Evolutionary conservation across 2,329 filamentous ascomycete species (phyloP).

Genomic region (Colletotrichum melonis): DNA sequence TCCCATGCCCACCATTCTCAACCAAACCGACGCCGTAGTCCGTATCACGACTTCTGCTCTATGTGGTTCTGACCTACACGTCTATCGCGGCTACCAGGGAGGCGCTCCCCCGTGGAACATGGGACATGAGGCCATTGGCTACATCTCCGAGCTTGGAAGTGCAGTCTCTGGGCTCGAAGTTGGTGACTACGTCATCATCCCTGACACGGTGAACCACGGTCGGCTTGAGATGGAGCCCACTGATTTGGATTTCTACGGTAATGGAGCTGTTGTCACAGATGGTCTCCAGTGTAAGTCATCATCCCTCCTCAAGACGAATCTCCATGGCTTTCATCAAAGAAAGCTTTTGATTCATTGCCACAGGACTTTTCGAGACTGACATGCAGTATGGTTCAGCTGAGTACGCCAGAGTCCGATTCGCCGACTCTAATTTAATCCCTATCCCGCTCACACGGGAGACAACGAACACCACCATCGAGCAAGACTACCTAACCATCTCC

Average conservation of each 20-base stretch:
- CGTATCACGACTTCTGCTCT: slow-evolving; percentile 46
- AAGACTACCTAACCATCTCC: slow-evolving; percentile 64
- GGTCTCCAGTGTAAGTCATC: slow-evolving; percentile 16
- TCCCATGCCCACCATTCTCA: slow-evolving; percentile 33
- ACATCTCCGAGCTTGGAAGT: slow-evolving; percentile 47
- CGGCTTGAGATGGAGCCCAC: background rate
- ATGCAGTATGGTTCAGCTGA: slow-evolving; percentile 43
- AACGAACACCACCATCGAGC: slow-evolving; percentile 66
- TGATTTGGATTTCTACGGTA: background rate
- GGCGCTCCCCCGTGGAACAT: slow-evolving; percentile 31
- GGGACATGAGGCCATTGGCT: slow-evolving; percentile 56
- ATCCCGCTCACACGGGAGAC: slow-evolving; percentile 52
- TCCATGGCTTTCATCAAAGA: background rate
- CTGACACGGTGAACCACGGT: slow-evolving; percentile 33
- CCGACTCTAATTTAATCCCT: slow-evolving; percentile 73
- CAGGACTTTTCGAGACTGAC: no score
- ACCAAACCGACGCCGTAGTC: slow-evolving; percentile 46
- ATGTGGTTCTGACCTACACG: slow-evolving; percentile 48
- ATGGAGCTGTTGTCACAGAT: background rate
- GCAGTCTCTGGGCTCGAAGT: slow-evolving; percentile 45
- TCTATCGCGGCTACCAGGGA: slow-evolving; percentile 42
- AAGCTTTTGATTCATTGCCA: no score
- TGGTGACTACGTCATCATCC: slow-evolving; percentile 53
- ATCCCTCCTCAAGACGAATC: background rate
- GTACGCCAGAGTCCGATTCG: slow-evolving; percentile 72